Base-by-base conservation (phyloP, 176 grass and related monocot species). In the Paspalum vaginatum region DNA sequence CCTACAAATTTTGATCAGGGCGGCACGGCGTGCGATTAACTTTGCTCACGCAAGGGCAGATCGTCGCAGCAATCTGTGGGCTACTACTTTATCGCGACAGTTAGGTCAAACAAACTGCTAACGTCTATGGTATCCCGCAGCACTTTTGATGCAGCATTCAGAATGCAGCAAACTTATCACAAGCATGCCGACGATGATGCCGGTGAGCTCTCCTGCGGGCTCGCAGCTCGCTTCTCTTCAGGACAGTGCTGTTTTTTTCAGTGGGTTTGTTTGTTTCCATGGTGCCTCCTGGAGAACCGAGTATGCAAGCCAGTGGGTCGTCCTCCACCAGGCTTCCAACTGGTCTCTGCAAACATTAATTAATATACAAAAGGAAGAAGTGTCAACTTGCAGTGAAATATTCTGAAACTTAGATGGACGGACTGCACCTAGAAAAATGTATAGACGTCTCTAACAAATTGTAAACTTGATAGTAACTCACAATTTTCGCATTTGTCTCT, bases 291-390 rank as follows among this genome's bases (percentile, higher is more conserved):
- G 77, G 10, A 48, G 74, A 87, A 81, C 92, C 86, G 20, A 98
- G 84, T 73, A 98, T 58, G 69, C 83, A 90, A 8, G 84, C 88
- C 52, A 95, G 51, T 22, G 95, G 86, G 76, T 98, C 88, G 24
- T 98, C 88, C 32, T 85, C 86, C 84, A 86, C 86, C 39, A 89
- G 62, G 53, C 86, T 78, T 70, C 80, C 92, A 73, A 70, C 72
- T 78, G 41, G 68, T 66, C 25, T 72, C 92, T 85, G 75, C 55
- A 65, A 49, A 72, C 43, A 74, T 51, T 32, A 32, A 32, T 32
- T 32, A 20, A 11, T n/a, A 18, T 16, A n/a, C 44, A 69, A 11
- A 63, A 64, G 27, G 18, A 61, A 24, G 48, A 68, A 22, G 51
- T 52, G 57, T 50, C 20, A 82, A 24, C 27, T 81, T 72, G 50